phyloP scores from a whole-genome alignment of 1,284 basidiomycete genomes.

The Boletus subluridellus region DNA sequence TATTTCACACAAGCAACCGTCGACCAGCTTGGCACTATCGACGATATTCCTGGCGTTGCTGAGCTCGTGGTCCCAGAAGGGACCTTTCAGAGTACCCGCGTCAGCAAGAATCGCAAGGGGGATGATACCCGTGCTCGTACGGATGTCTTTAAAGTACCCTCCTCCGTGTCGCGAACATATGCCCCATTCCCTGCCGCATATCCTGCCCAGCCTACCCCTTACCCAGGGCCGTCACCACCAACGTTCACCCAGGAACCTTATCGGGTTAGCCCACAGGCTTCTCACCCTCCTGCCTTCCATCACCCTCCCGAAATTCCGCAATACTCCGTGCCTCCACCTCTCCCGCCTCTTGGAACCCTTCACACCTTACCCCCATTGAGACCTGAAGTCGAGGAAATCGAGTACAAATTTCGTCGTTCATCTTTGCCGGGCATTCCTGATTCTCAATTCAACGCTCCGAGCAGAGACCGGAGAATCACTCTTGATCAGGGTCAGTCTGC shows the following conservation, averaged over 20 bases:
- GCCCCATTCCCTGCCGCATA: conserved; percentile 52
- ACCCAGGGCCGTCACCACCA: conserved; percentile 28
- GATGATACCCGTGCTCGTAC: conserved; percentile 28
- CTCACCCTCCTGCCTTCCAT: conserved; percentile 24
- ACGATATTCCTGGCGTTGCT: conserved; percentile 53
- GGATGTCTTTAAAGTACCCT: conserved; percentile 30
- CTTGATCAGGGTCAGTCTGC: conserved; percentile 17
- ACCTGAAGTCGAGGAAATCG: conserved; percentile 24
- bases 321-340: conserved; percentile 28
- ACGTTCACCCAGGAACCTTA: conserved; percentile 27
- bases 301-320: conserved; percentile 27
- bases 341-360: conserved; percentile 21
- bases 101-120: conserved; percentile 46
- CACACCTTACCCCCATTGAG: conserved; percentile 32
- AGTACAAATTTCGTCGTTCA: conserved; percentile 34
- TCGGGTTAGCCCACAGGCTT: conserved; percentile 20
- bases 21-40: conserved; percentile 61
- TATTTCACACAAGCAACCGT: conserved; percentile 74
- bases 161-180: conserved; percentile 45
- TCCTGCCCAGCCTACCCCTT: conserved; percentile 28
- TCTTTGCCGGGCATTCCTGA: conserved; percentile 25
- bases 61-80: conserved; percentile 56
- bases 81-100: conserved; percentile 60
- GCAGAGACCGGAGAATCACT: conserved; percentile 16
- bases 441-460: conserved; percentile 2